Conservation (phyloP, 192 early-diverging fungal genomes). For the Podila verticillata region DNA sequence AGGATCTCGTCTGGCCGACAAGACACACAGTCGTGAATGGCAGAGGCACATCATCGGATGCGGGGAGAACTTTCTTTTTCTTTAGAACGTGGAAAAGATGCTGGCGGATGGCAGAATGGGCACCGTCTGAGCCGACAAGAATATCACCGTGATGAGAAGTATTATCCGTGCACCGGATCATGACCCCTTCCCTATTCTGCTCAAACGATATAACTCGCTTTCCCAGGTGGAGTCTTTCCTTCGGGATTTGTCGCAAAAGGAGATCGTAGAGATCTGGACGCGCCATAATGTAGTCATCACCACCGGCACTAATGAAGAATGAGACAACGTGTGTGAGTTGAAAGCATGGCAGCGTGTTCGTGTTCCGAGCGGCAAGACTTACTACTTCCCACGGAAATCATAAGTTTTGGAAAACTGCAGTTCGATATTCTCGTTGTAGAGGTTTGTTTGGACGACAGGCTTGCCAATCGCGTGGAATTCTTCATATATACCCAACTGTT, state of each 20-base stretch:
- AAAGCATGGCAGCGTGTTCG: too few relatives aligned
- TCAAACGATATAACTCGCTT: conserved; percentile 15
- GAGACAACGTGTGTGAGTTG: too few relatives aligned
- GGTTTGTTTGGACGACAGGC: too few relatives aligned
- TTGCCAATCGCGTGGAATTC: too few relatives aligned
- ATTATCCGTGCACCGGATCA: conserved; percentile 21
- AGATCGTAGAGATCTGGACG: background rate
- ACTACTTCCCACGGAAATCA: too few relatives aligned
- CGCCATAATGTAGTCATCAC: too few relatives aligned
- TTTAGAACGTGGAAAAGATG: conserved; percentile 15
- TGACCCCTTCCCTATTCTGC: conserved; percentile 17
- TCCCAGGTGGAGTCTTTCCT: conserved; percentile 2
- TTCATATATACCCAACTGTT: too few relatives aligned
- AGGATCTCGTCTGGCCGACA: conserved; percentile 16
- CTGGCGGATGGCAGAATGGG: conserved; percentile 26
- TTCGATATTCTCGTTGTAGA: too few relatives aligned
- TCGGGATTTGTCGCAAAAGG: conserved; percentile 23
- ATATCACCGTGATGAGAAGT: conserved; percentile 26
- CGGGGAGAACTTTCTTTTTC: conserved; percentile 9
- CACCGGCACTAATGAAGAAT: too few relatives aligned
- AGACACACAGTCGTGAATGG: conserved; percentile 12
- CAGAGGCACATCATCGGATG: conserved; percentile 9
- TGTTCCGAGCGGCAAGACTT: too few relatives aligned
- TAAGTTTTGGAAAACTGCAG: too few relatives aligned
- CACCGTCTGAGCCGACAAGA: conserved; percentile 32